These are phyloP conservation scores for Epithele typhae DNA, from an alignment of 768 basidiomycete species.

Conservation along the genomic window DNA sequence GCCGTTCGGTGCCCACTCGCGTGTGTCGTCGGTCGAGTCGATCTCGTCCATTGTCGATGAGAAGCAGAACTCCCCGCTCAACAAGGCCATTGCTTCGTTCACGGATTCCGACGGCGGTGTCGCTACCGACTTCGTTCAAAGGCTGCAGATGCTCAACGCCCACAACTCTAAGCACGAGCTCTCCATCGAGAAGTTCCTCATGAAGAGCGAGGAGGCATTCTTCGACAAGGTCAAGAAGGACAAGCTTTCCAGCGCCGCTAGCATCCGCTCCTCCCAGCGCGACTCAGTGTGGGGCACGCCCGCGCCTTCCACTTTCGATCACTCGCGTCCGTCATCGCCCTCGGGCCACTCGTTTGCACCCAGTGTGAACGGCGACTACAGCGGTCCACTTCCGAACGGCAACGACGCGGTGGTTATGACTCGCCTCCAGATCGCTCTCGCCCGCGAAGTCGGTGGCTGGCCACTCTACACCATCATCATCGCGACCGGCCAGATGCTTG, in stretches of 20 bases:
- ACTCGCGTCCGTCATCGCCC: constrained; percentile 67
- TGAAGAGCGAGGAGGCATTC: constrained; percentile 91
- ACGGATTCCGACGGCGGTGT: constrained; percentile 93
- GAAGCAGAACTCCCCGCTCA: constrained; percentile 84
- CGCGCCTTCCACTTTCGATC: constrained; percentile 47
- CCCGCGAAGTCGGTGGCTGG: constrained; percentile 79
- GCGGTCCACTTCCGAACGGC: constrained; percentile 35
- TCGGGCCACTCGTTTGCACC: constrained; percentile 46
- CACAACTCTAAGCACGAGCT: constrained; percentile 90
- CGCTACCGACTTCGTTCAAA: constrained; percentile 83
- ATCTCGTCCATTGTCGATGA: constrained; percentile 91
- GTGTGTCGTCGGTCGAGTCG: constrained; percentile 83
- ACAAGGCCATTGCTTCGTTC: constrained; percentile 92
- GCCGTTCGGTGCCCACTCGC: constrained; percentile 79
- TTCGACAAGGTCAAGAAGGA: constrained; percentile 88
- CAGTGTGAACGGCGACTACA: constrained; percentile 45
- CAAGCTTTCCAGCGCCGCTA: constrained; percentile 79
- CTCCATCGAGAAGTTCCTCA: constrained; percentile 87
- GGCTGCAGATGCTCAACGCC: constrained; percentile 68
- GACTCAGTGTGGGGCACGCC: constrained; percentile 82
- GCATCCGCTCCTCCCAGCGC: constrained; percentile 70
- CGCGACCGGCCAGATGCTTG: constrained; percentile 84
- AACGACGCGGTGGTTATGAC: constrained; percentile 73
- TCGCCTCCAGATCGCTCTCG: constrained; percentile 77
- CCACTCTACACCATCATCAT: constrained; percentile 90